Percentiles rank a stretch among this genome's conserved stretches.
Conservation (phyloP, 1,284 basidiomycete species). For the Fomitopsis pinicola region DNA sequence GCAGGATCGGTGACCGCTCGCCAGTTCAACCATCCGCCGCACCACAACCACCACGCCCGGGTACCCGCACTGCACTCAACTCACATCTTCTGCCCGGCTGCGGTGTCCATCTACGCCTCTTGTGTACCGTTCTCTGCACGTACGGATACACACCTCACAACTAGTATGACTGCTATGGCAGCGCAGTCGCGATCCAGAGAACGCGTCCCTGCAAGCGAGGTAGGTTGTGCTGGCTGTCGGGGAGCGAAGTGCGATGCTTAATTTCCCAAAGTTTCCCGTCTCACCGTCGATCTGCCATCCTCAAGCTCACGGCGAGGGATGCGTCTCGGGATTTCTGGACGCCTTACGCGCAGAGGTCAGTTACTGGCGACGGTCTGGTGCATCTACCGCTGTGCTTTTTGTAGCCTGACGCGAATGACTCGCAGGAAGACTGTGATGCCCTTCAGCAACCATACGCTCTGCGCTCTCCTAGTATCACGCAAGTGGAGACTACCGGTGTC, state of each 20-base stretch:
- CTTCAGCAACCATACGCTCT: background rate
- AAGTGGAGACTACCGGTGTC: background rate
- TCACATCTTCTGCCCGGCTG: background rate
- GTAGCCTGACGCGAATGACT: background rate
- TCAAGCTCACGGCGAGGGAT: background rate
- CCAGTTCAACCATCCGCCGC: background rate
- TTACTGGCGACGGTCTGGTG: background rate
- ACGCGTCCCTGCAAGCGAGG: constrained; percentile 5
- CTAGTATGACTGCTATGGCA: background rate
- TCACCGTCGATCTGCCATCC: constrained; percentile 5
- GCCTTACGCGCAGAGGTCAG: constrained; percentile 1
- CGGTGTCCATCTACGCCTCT: no score
- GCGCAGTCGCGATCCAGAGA: background rate
- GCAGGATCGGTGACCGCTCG: background rate
- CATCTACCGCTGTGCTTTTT: no score
- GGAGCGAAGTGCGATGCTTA: no score
- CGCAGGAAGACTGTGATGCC: background rate
- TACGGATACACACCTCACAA: no score
- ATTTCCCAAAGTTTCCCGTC: background rate
- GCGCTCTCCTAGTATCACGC: background rate
- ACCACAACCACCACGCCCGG: background rate
- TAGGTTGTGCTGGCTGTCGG: background rate
- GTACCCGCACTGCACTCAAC: background rate
- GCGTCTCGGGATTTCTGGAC: background rate
- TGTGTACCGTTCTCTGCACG: no score